These are phyloP conservation scores for Populus pruinosa DNA, from an alignment of 345 rosid species.

Conservation along the genomic window DNA sequence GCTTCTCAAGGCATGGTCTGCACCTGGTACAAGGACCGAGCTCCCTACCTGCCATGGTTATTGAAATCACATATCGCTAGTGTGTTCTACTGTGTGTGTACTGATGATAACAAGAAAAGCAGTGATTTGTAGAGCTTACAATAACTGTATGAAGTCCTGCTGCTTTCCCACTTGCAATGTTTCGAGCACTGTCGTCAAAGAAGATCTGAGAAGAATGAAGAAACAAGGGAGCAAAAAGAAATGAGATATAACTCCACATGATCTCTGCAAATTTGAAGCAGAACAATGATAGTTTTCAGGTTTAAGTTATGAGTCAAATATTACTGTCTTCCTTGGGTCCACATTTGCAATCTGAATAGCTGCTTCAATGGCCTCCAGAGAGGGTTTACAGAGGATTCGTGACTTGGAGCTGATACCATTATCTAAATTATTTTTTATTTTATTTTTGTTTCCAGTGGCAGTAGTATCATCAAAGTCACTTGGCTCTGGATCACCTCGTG, in stretches of 20 bases:
- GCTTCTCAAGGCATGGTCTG: conserved; percentile 70
- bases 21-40: conserved; percentile 57
- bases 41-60: conserved; percentile 60
- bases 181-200: conserved; percentile 61
- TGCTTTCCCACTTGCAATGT: conserved; percentile 71
- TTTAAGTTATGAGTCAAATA: neutral
- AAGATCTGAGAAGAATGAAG: conserved; percentile 13
- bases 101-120: neutral
- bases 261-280: neutral
- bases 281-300: neutral
- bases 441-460: neutral
- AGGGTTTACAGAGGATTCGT: conserved; percentile 65
- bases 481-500: conserved; percentile 9
- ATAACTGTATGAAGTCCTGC: conserved; percentile 72
- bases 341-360: conserved; percentile 57
- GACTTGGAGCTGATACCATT: conserved; percentile 14
- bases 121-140: conserved; percentile 32
- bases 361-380: conserved; percentile 57
- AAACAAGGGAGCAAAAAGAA: neutral
- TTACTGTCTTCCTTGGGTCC: conserved; percentile 74
- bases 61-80: neutral
- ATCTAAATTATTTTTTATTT: neutral
- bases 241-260: neutral
- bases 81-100: neutral
- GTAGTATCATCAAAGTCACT: conserved; percentile 1